Base-by-base conservation (phyloP, 495 filamentous ascomycete genomes). In the Penicillium canariense region DNA sequence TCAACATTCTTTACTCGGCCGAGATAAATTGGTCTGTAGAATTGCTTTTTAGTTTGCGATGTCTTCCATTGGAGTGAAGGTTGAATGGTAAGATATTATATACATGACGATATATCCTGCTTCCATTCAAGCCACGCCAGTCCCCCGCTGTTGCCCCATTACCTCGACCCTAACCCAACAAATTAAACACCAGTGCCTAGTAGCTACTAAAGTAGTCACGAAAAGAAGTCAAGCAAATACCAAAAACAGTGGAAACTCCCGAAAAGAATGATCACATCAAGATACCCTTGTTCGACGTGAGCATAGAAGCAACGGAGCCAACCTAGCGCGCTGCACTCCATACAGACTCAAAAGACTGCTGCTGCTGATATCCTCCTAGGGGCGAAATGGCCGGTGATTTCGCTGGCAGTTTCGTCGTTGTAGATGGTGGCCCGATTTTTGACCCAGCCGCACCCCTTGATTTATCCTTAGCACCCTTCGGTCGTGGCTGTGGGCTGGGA, bases 391-490 rank as follows among this genome's bases (percentile, higher is more conserved):
- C 26, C n/a, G 12, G 7, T 18, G 26, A 10, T 20, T 46, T 46
- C 4, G 5, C 42, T 15, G 28, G 18, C 9, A 30, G 0, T 44
- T 12, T 20, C 15, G 54, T 49, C 15, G 23, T 42, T 28, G 35
- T 20, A 10, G 50, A 30, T n/a, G 22, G 22, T 30, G 52, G 44
- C 31, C 51, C 47, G 3, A 53, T 46, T 15, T 47, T 54, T 14
- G 51, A 50, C 12, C 42, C 47, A 26, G 14, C 28, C 15, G 36
- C 40, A 30, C 27, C 47, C 5, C 26, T 20, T 27, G 52, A 8
- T 23, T 69, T 74, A 1, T 57, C 61, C 18, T 68, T 72, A 4
- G 31, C 38, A 0, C 39, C 8, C 20, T 54, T 61, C 4, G 60
- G 50, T 0, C 52, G 59, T 0, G 48, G 15, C 45, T 38, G 38